Base-by-base conservation (phyloP, 139 green algal genomes). In the Chlorella sorokiniana region DNA sequence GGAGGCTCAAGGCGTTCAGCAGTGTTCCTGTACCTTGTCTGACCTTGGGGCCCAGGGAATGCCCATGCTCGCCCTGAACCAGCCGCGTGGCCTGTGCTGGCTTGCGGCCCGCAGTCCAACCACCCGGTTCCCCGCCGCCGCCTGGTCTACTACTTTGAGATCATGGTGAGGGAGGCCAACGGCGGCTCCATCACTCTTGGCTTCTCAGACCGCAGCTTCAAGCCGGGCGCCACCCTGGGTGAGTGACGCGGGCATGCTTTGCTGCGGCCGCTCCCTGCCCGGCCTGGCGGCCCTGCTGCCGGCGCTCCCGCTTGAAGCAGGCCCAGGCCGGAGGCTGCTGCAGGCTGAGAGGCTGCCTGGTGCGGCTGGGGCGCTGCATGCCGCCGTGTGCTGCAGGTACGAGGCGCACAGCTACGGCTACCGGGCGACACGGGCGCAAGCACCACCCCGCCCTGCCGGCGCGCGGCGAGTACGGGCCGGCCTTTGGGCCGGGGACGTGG, bases 331-430 rank as follows among this genome's bases (percentile, higher is more conserved):
- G n/a, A n/a, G 62, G 14, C 2, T 69, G 62, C 31, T 41, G 4
- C 62, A 25, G 40, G 48, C 48, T 56, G 48, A 56, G 14, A 56
- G 48, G 14, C 48, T 31, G 20, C 42, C 25, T 59, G 2, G n/a
- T n/a, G n/a, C n/a, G n/a, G n/a, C n/a, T n/a, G n/a, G n/a, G n/a
- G n/a, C n/a, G n/a, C 22, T 37, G 6, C 68, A 16, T 31, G 16
- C 23, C 22, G 7, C 69, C 23, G 27, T 20, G 29, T 11, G 8
- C 44, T 70, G 74, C 88, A 95, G 91, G 25, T 97, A 89, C 89
- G 95, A 98, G 78, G 52, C 86, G 0, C 83, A 88, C 85, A 95
- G 88, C 76, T 98, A 93, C 80, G 95, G 93, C 1, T 98, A 97
- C 69, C 91, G 96, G 95, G 92, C 4, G 94, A 98, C 62, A 92